Evolutionary conservation across 345 rosid species (phyloP).

Genomic region (Triadica sebifera): DNA sequence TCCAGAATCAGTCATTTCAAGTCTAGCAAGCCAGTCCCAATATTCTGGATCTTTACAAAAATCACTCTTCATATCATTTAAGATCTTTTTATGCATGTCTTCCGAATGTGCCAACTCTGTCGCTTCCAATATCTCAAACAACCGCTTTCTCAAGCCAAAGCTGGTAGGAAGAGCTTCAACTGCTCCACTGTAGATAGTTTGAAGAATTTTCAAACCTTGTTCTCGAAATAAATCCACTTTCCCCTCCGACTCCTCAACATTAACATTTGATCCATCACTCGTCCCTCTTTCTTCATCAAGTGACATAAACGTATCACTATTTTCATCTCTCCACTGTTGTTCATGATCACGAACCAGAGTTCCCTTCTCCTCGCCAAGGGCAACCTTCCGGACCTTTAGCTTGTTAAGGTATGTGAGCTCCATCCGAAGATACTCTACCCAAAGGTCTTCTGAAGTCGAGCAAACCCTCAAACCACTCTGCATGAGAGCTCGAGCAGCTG

Average conservation of each 20-base stretch:
- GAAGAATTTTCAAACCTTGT: slow-evolving; percentile 60
- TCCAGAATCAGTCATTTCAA: slow-evolving; percentile 41
- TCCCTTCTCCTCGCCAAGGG: slow-evolving; percentile 74
- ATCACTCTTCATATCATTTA: slow-evolving; percentile 73
- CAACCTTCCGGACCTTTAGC: slow-evolving; percentile 74
- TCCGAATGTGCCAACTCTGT: slow-evolving; percentile 62
- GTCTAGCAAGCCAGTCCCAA: slow-evolving; percentile 94
- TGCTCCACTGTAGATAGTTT: slow-evolving; percentile 65
- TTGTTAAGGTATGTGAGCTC: slow-evolving; percentile 85
- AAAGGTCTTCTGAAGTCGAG: slow-evolving; percentile 73
- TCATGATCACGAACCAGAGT: slow-evolving; percentile 48
- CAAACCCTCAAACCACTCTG: slow-evolving; percentile 82
- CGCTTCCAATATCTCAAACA: slow-evolving; percentile 73
- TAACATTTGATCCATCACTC: slow-evolving; percentile 33
- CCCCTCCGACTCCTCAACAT: slow-evolving; percentile 41
- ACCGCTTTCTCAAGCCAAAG: slow-evolving; percentile 62
- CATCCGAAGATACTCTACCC: slow-evolving; percentile 94
- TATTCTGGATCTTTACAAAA: slow-evolving; percentile 62
- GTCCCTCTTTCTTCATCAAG: slow-evolving; percentile 45
- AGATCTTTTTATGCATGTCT: slow-evolving; percentile 53
- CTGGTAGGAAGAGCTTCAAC: slow-evolving; percentile 66
- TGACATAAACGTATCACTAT: slow-evolving; percentile 64
- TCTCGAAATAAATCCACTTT: slow-evolving; percentile 55
- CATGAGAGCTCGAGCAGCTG: slow-evolving; percentile 87
- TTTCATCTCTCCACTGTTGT: slow-evolving; percentile 66